Evolutionary conservation across 176 grass and related monocot species (phyloP), one percentile per base, ranked within the genome.

Genomic region (Oryza glaberrima): DNA sequence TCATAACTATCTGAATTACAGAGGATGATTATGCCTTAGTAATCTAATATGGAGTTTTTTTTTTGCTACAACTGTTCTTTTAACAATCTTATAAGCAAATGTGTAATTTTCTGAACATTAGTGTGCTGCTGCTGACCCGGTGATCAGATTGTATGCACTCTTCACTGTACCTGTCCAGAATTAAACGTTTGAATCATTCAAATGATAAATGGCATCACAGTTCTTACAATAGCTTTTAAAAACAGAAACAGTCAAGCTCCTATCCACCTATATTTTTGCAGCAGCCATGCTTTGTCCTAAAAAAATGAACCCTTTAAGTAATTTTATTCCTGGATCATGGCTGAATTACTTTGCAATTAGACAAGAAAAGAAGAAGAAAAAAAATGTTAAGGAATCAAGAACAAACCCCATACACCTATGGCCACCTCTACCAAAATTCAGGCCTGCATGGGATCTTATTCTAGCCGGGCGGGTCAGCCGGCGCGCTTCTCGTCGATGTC

Each of bases 401-500:
- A 48, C 9, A 86, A 7, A 70, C 25, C 41, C 56, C 56, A 61
- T 32, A 60, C 40, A 83, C 19, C 80, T 82, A 58, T 51, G 17
- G 28, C 65, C 72, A 54, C 28, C 35, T 72, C 58, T 90, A 73
- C 63, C 41, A 74, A 68, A 30, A 32, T 14, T 2, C 10, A 54
- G 54, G 47, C 7, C 36, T 74, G 74, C 38, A 46, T 28, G 73
- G 46, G 36, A 77, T 40, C 69, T 79, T 83, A 51, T 79, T 79
- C 5, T 47, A 69, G 3, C 25, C 26, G 72, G 28, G n/a, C 14
- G 3, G 56, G 56, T 73, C 84, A 80, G 66, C 84, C 41, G 17
- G 72, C 65, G 72, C 58, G 81, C 61, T 86, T 43, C 49, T 88
- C 65, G 16, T 94, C 82, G 36, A 66, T 72, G 13, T 89, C 88